Base-by-base conservation (phyloP, 371 early-diverging fungal species). In the Mucor circinelloides region DNA sequence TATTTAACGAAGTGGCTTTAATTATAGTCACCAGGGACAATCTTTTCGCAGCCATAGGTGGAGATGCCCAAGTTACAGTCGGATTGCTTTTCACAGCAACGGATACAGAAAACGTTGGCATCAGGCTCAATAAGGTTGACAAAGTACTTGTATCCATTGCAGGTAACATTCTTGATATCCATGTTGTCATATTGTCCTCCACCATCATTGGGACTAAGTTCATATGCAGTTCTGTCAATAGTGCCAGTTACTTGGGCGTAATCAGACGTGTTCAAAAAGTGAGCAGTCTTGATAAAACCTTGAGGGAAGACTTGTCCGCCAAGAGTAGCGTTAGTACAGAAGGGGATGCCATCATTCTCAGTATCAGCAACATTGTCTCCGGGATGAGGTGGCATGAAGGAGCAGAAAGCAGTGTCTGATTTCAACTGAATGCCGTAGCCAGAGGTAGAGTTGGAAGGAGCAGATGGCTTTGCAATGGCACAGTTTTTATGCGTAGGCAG, bases 111-210 rank as follows among this genome's bases (percentile, higher is more conserved):
- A n/a, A 67, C 66, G 42, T 73, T 34, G 6, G 36, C 34, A 57
- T 75, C 73, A 30, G 80, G 82, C 60, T 82, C 79, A 48, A 82
- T 62, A 32, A 82, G 65, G 60, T 77, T 74, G 9, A 82, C 82
- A 68, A 60, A 82, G 70, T 77, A 71, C 27, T 71, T 72, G 67
- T 79, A 82, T 7, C 78, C 79, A 32, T 74, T 68, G 56, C 79
- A 82, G 25, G 76, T 55, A 31, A 71, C 76, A 58, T 17, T 17
- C 13, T 48, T 28, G 17, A 60, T 61, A 40, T 68, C 74, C 25
- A 58, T 67, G 46, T 70, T 71, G 36, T 82, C 82, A 55, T 80
- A 80, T 67, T 82, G 82, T 65, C 82, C 80, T 30, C 82, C 82
- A 23, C 72, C 77, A 54, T 82, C 80, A 8, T n/a, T 52, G 5